Percentiles rank a stretch among this genome's conserved stretches.
phyloP scores from a whole-genome alignment of 306 rosid genomes.

The Vicia sativa region DNA sequence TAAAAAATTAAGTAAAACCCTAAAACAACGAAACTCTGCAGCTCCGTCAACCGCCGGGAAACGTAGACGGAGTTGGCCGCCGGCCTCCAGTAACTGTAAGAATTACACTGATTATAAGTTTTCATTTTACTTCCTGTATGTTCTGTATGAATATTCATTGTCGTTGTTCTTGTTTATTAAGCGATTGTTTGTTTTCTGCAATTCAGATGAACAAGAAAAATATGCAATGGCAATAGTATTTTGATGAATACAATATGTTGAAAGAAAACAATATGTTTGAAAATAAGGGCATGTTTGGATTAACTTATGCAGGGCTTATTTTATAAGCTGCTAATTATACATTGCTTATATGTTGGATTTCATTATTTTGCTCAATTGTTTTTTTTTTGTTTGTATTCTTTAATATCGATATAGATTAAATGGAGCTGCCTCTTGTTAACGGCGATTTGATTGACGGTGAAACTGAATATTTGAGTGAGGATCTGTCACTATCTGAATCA shows the following conservation, averaged over 20 bases:
- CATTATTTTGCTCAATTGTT: no score
- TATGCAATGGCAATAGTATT: no score
- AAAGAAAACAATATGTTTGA: no score
- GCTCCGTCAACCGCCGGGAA: background rate
- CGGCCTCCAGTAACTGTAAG: background rate
- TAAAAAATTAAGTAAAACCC: background rate
- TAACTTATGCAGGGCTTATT: no score
- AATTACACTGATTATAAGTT: background rate
- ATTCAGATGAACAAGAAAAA: no score
- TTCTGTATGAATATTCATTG: background rate
- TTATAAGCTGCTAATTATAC: no score
- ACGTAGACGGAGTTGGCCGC: background rate
- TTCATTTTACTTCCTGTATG: background rate
- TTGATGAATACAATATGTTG: no score
- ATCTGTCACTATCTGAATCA: slow-evolving; percentile 53
- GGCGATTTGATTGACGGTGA: slow-evolving; percentile 39
- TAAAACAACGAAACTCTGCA: background rate
- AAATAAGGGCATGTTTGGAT: no score
- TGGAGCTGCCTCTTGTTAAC: slow-evolving; percentile 43
- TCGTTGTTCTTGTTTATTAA: no score
- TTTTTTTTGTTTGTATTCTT: no score
- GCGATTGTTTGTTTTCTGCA: background rate
- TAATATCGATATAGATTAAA: slow-evolving; percentile 44
- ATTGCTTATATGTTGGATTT: no score
- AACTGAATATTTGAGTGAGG: slow-evolving; percentile 39